Evolutionary conservation across 1,284 basidiomycete genomes (phyloP).

Genomic region (Porogramme epimiltina): DNA sequence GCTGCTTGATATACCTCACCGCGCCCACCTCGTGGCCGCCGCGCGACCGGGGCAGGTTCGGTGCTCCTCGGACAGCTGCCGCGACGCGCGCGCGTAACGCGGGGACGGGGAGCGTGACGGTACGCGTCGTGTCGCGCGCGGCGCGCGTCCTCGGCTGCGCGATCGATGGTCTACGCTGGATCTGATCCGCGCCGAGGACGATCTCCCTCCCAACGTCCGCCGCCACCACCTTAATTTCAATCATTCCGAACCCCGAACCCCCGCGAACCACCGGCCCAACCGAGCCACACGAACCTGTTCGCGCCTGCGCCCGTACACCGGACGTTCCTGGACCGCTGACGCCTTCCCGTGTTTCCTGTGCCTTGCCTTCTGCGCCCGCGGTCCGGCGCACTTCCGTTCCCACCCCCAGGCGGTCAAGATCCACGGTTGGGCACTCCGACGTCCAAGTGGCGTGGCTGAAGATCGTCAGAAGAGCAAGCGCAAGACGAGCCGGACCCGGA

Average conservation of each 20-base stretch:
- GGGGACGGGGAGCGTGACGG: conserved; percentile 2
- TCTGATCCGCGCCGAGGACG: conserved; percentile 11
- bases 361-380: background rate
- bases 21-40: conserved; percentile 20
- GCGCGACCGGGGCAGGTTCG: conserved; percentile 5
- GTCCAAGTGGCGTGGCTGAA: background rate
- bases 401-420: background rate
- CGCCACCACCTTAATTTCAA: background rate
- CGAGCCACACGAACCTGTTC: too few relatives aligned
- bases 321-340: background rate
- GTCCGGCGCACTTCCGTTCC: background rate
- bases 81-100: conserved; percentile 8
- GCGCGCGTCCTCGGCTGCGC: background rate
- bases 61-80: conserved; percentile 7
- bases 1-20: conserved; percentile 15
- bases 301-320: too few relatives aligned
- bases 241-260: background rate
- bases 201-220: background rate
- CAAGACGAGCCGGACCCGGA: background rate
- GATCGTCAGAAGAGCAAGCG: background rate
- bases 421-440: background rate
- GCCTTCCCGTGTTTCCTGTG: background rate
- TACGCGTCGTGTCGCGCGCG: background rate
- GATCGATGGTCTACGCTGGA: conserved; percentile 8
- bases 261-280: too few relatives aligned